Base-by-base conservation (phyloP, 163 green algal genomes). In the Scenedesmus sp. region DNA sequence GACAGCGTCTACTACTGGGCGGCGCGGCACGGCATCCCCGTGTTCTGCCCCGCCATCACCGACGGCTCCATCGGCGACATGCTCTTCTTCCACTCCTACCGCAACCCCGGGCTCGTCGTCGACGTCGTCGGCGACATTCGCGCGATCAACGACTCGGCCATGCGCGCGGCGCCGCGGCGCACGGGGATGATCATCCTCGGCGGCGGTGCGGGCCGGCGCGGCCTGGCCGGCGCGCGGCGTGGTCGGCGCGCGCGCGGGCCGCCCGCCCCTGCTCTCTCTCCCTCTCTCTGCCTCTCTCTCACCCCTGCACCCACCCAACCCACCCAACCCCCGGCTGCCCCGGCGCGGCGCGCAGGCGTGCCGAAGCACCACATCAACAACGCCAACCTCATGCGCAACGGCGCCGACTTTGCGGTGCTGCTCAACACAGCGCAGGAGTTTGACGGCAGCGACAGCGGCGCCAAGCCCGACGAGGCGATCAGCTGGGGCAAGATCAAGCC, bases 301-400 rank as follows among this genome's bases (percentile, higher is more conserved):
- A n/a, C n/a, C n/a, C n/a, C n/a, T n/a, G n/a, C n/a, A n/a, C n/a
- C n/a, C n/a, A n/a, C n/a, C n/a, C n/a, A n/a, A n/a, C n/a, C n/a
- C n/a, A n/a, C n/a, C n/a, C n/a, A n/a, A n/a, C n/a, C n/a, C n/a
- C n/a, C n/a, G n/a, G n/a, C n/a, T n/a, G n/a, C n/a, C n/a, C n/a
- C n/a, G n/a, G n/a, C n/a, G n/a, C n/a, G n/a, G n/a, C n/a, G 10
- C 39, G 26, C 83, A 95, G 91, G 96, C 17, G 85, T 99, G 34
- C 87, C 96, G 62, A 99, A 99, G 89, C 96, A 99, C 83, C 96
- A 99, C 87, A 96, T 99, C 69, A 97, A 91, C 86, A 99, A 99
- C 82, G 96, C 96, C 39, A 99, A 99, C 85, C 81, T 99, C 9
- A 98, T 99, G 94, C 91, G 92, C 54, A 99, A 99, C 75, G 96